phyloP scores from a whole-genome alignment of 768 basidiomycete species.

The Tricholoma flavovirens region DNA sequence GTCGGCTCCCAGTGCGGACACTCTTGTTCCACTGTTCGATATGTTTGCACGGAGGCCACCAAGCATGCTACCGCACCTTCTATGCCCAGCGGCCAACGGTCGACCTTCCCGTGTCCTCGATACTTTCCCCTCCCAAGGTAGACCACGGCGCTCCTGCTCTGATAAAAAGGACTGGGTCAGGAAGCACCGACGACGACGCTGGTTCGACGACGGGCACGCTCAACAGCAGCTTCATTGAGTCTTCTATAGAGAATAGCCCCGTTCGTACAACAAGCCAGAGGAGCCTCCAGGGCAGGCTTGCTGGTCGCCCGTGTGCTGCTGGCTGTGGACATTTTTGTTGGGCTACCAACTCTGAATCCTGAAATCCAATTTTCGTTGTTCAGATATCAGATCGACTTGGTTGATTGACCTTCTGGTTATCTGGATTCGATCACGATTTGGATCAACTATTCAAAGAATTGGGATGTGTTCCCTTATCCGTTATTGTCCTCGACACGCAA shows the following conservation, averaged over 20 bases:
- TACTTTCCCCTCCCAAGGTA: neutral
- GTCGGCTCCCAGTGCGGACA: conserved; percentile 70
- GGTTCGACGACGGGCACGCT: conserved; percentile 14
- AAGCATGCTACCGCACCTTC: conserved; percentile 67
- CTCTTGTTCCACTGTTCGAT: conserved; percentile 70
- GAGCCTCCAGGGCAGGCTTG: neutral
- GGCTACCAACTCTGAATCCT: neutral
- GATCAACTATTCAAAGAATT: no score
- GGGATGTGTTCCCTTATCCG: no score
- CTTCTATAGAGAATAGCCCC: conserved; percentile 14
- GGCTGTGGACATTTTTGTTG: conserved; percentile 4
- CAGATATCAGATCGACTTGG: no score
- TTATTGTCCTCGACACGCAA: no score
- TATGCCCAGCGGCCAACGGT: conserved; percentile 57
- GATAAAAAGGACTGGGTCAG: conserved; percentile 10
- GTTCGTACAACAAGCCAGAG: neutral
- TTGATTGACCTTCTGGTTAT: no score
- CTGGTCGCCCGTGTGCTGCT: neutral
- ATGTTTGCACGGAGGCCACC: conserved; percentile 80
- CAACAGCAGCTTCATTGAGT: conserved; percentile 15
- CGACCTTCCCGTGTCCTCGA: conserved; percentile 31
- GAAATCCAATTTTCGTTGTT: neutral
- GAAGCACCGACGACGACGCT: conserved; percentile 23
- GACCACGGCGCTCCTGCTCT: conserved; percentile 6
- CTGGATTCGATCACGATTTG: no score